phyloP scores from a whole-genome alignment of 306 rosid species.

The Lagenaria siceraria region DNA sequence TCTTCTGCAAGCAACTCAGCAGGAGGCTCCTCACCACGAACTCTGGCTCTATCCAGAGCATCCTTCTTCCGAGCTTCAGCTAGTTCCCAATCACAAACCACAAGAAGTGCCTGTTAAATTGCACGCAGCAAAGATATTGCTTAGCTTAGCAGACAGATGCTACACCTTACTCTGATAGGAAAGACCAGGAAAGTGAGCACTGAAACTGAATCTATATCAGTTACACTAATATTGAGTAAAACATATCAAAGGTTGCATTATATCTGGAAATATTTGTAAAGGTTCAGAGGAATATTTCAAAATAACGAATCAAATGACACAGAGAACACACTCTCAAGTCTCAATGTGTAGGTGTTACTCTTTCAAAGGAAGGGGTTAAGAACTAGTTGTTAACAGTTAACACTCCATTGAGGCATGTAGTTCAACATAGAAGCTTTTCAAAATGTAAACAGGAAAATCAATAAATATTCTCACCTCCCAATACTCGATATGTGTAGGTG shows the following conservation, averaged over 20 bases:
- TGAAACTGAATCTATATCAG: not conserved
- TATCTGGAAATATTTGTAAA: too few relatives aligned
- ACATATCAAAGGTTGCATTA: too few relatives aligned
- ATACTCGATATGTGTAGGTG: conserved; percentile 78
- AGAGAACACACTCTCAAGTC: not conserved
- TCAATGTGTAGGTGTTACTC: not conserved
- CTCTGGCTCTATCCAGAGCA: conserved; percentile 91
- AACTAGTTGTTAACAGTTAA: not conserved
- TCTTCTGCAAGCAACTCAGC: conserved; percentile 95
- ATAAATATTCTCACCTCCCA: conserved; percentile 61
- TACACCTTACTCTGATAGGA: not conserved
- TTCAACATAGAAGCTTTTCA: not conserved
- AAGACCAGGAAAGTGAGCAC: not conserved
- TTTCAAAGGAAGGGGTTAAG: not conserved
- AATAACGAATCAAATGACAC: not conserved
- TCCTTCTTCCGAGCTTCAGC: conserved; percentile 89
- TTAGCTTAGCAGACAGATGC: not conserved
- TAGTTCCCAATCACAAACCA: conserved; percentile 92
- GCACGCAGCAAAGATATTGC: not conserved
- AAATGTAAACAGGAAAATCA: conserved; percentile 10
- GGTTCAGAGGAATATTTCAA: too few relatives aligned
- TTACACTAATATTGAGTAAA: too few relatives aligned
- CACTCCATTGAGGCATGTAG: not conserved
- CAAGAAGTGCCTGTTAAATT: conserved; percentile 62
- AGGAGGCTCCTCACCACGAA: conserved; percentile 94